phyloP scores from a whole-genome alignment of 2,329 filamentous ascomycete genomes.

The Chrysoporthe cubensis region DNA sequence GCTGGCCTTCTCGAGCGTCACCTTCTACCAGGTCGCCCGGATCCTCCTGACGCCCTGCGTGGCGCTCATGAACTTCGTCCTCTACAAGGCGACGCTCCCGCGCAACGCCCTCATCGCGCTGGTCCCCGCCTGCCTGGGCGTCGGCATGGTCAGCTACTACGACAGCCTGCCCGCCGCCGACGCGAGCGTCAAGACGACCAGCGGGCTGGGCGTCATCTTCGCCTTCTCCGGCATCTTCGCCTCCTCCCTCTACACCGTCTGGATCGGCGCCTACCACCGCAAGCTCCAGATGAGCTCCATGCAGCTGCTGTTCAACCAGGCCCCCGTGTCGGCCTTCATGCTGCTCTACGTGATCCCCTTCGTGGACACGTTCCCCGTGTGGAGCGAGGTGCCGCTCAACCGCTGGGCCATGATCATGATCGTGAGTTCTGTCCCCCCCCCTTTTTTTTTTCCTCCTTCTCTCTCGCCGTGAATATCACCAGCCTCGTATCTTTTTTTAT shows the following conservation, averaged over 20 bases:
- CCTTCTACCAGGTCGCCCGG: conserved; percentile 72
- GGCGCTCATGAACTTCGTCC: conserved; percentile 65
- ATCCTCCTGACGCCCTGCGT: conserved; percentile 69
- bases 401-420: conserved; percentile 63
- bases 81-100: conserved; percentile 63
- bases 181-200: conserved; percentile 58
- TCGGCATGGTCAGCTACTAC: conserved; percentile 70
- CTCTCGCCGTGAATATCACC: background rate
- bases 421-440: conserved; percentile 43
- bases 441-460: too few species aligned
- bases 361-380: conserved; percentile 64
- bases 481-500: background rate
- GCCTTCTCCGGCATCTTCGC: conserved; percentile 67
- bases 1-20: conserved; percentile 68
- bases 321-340: conserved; percentile 64
- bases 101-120: conserved; percentile 57
- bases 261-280: conserved; percentile 68
- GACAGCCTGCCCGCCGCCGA: conserved; percentile 59
- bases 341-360: conserved; percentile 70
- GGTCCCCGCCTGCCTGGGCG: conserved; percentile 64
- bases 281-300: conserved; percentile 69
- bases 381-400: conserved; percentile 53
- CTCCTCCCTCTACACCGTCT: conserved; percentile 70
- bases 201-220: conserved; percentile 63
- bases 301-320: conserved; percentile 72